These are phyloP conservation scores for Penicillium roqueforti DNA, from an alignment of 495 filamentous ascomycete genomes.

Conservation along the genomic window DNA sequence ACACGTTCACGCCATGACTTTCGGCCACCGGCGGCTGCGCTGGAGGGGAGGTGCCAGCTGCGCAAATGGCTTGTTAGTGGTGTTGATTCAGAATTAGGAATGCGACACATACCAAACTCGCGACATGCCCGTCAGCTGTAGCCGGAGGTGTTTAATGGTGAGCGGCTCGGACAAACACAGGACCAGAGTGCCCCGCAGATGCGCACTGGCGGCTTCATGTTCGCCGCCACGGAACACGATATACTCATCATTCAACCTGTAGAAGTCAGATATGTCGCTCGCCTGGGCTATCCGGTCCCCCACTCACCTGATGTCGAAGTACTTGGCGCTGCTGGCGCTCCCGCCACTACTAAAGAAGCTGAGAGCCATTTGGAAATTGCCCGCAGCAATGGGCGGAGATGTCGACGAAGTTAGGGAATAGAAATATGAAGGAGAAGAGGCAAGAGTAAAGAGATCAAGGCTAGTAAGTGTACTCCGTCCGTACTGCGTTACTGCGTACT, in stretches of 20 bases:
- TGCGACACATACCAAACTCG: constrained; percentile 57
- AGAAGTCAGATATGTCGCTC: constrained; percentile 5
- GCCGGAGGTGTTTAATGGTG: constrained; percentile 65
- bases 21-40: constrained; percentile 39
- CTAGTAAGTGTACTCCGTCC: background rate
- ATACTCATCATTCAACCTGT: constrained; percentile 72
- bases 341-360: constrained; percentile 48
- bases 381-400: constrained; percentile 10
- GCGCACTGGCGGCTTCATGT: constrained; percentile 69
- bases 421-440: background rate
- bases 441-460: constrained; percentile 14
- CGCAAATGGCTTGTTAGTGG: constrained; percentile 9
- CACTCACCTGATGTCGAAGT: constrained; percentile 54
- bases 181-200: constrained; percentile 69
- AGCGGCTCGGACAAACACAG: constrained; percentile 67
- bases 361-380: constrained; percentile 41
- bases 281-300: constrained; percentile 1
- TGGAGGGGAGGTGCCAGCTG: constrained; percentile 49
- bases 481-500: too few relatives aligned
- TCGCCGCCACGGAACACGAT: constrained; percentile 73
- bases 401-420: background rate
- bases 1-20: constrained; percentile 51
- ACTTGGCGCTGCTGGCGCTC: constrained; percentile 49
- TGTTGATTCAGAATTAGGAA: background rate
- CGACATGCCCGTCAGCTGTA: constrained; percentile 67